These are phyloP conservation scores for Aureobasidium musti DNA, from an alignment of 2,329 filamentous ascomycete genomes.

Conservation along the genomic window DNA sequence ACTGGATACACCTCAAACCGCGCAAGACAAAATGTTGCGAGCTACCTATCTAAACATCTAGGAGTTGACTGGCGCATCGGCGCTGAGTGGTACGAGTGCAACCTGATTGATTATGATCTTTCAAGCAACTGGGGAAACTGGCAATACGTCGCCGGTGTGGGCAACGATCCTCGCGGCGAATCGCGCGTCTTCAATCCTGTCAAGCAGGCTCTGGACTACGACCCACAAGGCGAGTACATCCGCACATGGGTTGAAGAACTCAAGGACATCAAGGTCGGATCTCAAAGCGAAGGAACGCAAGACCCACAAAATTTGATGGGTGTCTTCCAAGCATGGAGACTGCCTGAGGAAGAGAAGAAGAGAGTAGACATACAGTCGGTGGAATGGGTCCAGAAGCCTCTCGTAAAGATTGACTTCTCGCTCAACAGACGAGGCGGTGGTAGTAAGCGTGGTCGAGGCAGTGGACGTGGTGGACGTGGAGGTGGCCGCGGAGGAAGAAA, in stretches of 20 bases:
- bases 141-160: slow-evolving; percentile 79
- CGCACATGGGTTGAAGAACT: slow-evolving; percentile 73
- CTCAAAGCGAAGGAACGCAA: slow-evolving; percentile 29
- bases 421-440: slow-evolving; percentile 50
- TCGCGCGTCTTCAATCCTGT: slow-evolving; percentile 78
- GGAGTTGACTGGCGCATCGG: slow-evolving; percentile 77
- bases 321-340: slow-evolving; percentile 70
- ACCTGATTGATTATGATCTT: slow-evolving; percentile 74
- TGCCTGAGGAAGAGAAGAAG: slow-evolving; percentile 60
- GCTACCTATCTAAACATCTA: slow-evolving; percentile 71
- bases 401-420: slow-evolving; percentile 65
- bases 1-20: slow-evolving; percentile 80
- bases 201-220: slow-evolving; percentile 78
- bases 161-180: slow-evolving; percentile 73
- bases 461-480: slow-evolving; percentile 38
- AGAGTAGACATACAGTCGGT: slow-evolving; percentile 59
- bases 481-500: slow-evolving; percentile 36
- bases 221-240: slow-evolving; percentile 68
- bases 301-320: slow-evolving; percentile 51
- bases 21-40: slow-evolving; percentile 74
- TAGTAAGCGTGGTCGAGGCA: slow-evolving; percentile 41
- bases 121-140: slow-evolving; percentile 70
- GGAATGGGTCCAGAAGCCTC: slow-evolving; percentile 66
- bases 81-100: slow-evolving; percentile 78
- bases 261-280: slow-evolving; percentile 48